These are phyloP conservation scores for Candida ipomoeae DNA, from an alignment of 805 yeast genomes.

Conservation along the genomic window DNA sequence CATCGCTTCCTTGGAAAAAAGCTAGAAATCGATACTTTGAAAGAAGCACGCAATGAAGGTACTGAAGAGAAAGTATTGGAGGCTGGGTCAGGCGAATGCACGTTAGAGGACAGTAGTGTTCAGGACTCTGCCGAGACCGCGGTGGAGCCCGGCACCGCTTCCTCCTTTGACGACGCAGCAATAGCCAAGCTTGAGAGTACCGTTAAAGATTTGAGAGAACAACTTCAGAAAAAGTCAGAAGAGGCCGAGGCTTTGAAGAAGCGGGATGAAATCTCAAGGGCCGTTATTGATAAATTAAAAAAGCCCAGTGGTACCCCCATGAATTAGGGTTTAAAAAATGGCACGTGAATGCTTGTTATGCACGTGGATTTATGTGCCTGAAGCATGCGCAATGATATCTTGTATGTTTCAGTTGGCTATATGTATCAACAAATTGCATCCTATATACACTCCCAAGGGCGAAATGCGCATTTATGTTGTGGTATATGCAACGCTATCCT, in stretches of 20 bases:
- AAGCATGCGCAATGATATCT: slow-evolving; percentile 2
- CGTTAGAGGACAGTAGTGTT: background rate
- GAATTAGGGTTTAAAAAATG: background rate
- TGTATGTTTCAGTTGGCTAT: slow-evolving; percentile 1
- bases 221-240: slow-evolving; percentile 5
- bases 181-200: slow-evolving; percentile 2
- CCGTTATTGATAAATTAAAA: slow-evolving; percentile 4
- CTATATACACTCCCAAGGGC: background rate
- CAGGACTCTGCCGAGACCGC: background rate
- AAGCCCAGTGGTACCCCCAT: background rate
- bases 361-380: background rate
- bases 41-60: background rate
- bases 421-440: background rate
- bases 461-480: background rate
- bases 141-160: background rate
- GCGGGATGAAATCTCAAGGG: slow-evolving; percentile 1
- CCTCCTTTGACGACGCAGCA: background rate
- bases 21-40: background rate
- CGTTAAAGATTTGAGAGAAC: slow-evolving; percentile 1
- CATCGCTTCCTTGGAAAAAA: background rate
- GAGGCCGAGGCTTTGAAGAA: slow-evolving; percentile 6
- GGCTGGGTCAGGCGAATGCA: background rate
- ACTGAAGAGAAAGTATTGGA: slow-evolving; percentile 6
- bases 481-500: background rate
- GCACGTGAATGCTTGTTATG: background rate